Evolutionary conservation across 2,329 filamentous ascomycete species (phyloP), one percentile per base, ranked within the genome.

Genomic region (Cladosporium sp.): DNA sequence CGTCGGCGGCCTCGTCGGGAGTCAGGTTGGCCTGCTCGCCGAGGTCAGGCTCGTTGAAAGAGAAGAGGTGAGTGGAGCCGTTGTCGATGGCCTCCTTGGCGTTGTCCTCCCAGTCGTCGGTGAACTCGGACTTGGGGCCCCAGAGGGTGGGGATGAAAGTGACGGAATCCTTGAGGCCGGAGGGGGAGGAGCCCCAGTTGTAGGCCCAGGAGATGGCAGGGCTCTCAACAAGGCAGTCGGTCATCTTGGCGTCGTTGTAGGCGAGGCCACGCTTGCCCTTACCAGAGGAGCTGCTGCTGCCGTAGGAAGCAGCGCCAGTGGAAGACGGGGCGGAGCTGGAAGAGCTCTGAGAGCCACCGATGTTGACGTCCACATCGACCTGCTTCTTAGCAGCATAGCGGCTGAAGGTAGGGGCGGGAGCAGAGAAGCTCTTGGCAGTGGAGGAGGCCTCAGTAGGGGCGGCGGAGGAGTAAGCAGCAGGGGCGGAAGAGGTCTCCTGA

Each of bases 11-110:
- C 1, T 61, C 64, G 4, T 60, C 59, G n/a, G 81, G 70, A 19
- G 68, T 65, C 64, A 85, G 54, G 72, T 84, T 80, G 60, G 81
- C 72, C 70, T 88, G 84, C n/a, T 64, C 64, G 11, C 59, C 58
- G 55, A 77, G 76, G 67, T 89, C 85, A 39, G 82, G 82, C 75
- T 89, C 85, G 76, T 89, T 89, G 79, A 86, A 87, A 66, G 77
- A 76, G 63, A 88, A 76, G 50, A 88, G 67, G 59, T 76, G 73
- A 55, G 73, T 78, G 57, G 77, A 70, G 50, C 84, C 84, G 11
- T 65, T 64, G 44, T 66, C 59, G 54, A 86, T 76, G 54, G 80
- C 79, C 13, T 67, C 63, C 47, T 75, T 64, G 40, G 76, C 82
- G 55, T 77, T 74, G 12, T 54, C 40, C 27, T 62, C 58, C 82